Conservation (phyloP, 495 filamentous ascomycete species). For the Daldinia loculata region DNA sequence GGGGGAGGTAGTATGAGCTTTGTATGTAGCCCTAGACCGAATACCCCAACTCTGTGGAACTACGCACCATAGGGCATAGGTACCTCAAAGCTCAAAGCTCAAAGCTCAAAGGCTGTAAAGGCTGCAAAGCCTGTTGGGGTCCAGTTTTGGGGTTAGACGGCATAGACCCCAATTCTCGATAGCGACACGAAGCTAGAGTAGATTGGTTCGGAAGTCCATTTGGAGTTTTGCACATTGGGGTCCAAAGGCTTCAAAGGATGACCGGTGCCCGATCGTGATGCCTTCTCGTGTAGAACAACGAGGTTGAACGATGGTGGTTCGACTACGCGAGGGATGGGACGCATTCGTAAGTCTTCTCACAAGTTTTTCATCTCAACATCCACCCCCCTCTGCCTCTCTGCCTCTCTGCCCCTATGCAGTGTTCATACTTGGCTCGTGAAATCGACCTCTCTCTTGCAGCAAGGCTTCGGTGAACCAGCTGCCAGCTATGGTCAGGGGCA, state of each 20-base stretch:
- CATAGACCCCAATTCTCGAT: slow-evolving; percentile 42
- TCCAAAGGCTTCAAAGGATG: slow-evolving; percentile 24
- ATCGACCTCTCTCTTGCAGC: slow-evolving; percentile 12
- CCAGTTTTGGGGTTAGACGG: slow-evolving; percentile 32
- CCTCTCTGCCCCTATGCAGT: neutral
- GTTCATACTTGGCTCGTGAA: slow-evolving; percentile 5
- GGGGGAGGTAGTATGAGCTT: neutral
- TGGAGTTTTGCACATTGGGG: slow-evolving; percentile 38
- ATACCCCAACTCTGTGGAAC: slow-evolving; percentile 30
- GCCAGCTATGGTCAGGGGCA: slow-evolving; percentile 8
- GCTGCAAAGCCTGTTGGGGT: slow-evolving; percentile 17
- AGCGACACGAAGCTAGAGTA: slow-evolving; percentile 37
- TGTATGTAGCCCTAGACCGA: slow-evolving; percentile 16
- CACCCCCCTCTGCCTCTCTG: neutral
- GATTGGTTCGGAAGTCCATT: slow-evolving; percentile 37
- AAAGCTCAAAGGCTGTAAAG: neutral
- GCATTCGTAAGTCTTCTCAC: slow-evolving; percentile 18
- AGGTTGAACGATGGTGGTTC: slow-evolving; percentile 33
- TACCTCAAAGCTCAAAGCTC: no score
- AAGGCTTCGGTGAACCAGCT: slow-evolving; percentile 22
- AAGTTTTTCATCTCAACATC: neutral
- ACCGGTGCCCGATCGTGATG: slow-evolving; percentile 26
- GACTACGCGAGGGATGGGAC: slow-evolving; percentile 16
- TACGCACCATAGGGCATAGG: slow-evolving; percentile 19
- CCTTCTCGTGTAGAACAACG: slow-evolving; percentile 1